Percentiles rank a stretch among this genome's conserved stretches.
Conservation (phyloP, 2,329 filamentous ascomycete genomes). For the Pseudocercospora crystallina region DNA sequence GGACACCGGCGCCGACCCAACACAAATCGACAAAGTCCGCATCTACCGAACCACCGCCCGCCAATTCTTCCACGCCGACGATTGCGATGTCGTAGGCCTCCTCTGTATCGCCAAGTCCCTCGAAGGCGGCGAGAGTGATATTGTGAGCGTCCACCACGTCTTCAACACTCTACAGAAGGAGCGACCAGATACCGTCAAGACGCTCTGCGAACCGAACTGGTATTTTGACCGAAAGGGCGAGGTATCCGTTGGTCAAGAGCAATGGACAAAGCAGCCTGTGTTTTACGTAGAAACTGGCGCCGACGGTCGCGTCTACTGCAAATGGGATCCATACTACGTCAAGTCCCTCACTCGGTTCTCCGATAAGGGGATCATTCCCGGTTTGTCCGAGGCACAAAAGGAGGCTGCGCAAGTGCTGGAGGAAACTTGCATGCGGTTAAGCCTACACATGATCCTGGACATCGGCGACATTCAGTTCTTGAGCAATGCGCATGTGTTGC, state of each 20-base stretch:
- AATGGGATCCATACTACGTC: constrained; percentile 91
- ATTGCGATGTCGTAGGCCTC: constrained; percentile 78
- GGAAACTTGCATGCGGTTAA: constrained; percentile 69
- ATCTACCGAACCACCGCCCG: constrained; percentile 86
- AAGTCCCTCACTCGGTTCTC: constrained; percentile 71
- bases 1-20: constrained; percentile 78
- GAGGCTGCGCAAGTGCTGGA: constrained; percentile 71
- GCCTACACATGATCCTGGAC: constrained; percentile 82
- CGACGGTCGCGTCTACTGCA: constrained; percentile 73
- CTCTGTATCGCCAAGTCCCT: constrained; percentile 76
- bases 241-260: constrained; percentile 68
- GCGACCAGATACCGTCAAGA: constrained; percentile 74
- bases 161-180: constrained; percentile 77
- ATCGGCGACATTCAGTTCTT: constrained; percentile 88
- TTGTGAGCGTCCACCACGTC: constrained; percentile 74
- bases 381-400: constrained; percentile 67
- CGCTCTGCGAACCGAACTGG: constrained; percentile 76
- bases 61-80: constrained; percentile 85
- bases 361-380: constrained; percentile 69
- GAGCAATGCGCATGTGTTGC: constrained; percentile 75
- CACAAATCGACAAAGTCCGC: constrained; percentile 79
- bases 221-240: constrained; percentile 93
- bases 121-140: constrained; percentile 80
- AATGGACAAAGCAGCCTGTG: constrained; percentile 46
- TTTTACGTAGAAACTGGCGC: constrained; percentile 74